phyloP scores from a whole-genome alignment of 495 filamentous ascomycete genomes.

The Hypoxylon rickii region DNA sequence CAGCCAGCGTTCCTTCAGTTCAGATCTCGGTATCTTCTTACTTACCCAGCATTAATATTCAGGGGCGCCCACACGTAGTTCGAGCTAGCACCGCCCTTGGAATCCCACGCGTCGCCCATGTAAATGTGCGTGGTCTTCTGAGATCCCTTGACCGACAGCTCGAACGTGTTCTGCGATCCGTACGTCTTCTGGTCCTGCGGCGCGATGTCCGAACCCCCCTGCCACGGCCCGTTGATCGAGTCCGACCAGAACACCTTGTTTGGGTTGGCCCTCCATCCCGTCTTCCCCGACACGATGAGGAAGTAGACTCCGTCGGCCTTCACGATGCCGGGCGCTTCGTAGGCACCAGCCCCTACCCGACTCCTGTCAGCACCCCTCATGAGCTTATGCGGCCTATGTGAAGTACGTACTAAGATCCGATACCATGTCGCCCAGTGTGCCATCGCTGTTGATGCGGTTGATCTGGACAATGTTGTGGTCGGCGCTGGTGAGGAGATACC shows the following conservation, averaged over 20 bases:
- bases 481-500: conserved; percentile 51
- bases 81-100: conserved; percentile 43
- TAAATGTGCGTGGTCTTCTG: conserved; percentile 49
- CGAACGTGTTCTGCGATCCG: conserved; percentile 51
- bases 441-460: conserved; percentile 50
- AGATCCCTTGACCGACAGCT: conserved; percentile 47
- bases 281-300: conserved; percentile 51
- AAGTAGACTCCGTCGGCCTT: conserved; percentile 49
- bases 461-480: conserved; percentile 55
- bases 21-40: neutral
- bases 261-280: conserved; percentile 49
- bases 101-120: conserved; percentile 53
- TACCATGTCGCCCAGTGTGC: conserved; percentile 38
- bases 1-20: neutral
- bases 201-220: conserved; percentile 46
- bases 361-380: conserved; percentile 1
- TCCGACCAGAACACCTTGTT: conserved; percentile 49
- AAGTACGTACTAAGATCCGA: conserved; percentile 35
- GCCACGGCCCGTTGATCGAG: conserved; percentile 44
- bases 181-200: conserved; percentile 50
- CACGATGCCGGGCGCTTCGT: conserved; percentile 51
- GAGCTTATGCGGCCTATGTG: neutral
- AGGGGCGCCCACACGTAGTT: conserved; percentile 51
- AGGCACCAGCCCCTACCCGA: conserved; percentile 40
- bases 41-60: conserved; percentile 40